These are phyloP conservation scores for Wickerhamomyces bisporus DNA, from an alignment of 805 yeast species.

Conservation along the genomic window DNA sequence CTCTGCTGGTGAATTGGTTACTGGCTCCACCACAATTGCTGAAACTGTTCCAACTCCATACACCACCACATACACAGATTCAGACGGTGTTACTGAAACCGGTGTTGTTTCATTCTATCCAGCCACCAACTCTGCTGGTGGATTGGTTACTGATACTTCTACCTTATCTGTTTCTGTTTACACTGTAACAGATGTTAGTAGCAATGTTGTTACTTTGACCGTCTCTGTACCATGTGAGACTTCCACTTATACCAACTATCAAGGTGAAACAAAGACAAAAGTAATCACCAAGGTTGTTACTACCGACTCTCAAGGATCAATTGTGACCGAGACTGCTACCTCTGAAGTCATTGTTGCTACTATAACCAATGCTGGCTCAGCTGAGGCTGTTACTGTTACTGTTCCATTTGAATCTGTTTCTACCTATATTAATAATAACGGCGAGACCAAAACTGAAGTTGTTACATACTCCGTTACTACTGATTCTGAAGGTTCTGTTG, in stretches of 20 bases:
- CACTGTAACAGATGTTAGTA: background rate
- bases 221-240: slow-evolving; percentile 1
- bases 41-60: slow-evolving; percentile 14
- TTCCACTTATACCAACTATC: background rate
- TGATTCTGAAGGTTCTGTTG: background rate
- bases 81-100: slow-evolving; percentile 21
- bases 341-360: background rate
- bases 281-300: slow-evolving; percentile 1
- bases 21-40: slow-evolving; percentile 6
- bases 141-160: slow-evolving; percentile 2
- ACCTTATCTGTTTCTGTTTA: background rate
- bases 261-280: background rate
- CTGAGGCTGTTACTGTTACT: slow-evolving; percentile 1
- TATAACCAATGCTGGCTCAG: background rate
- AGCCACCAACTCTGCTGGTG: slow-evolving; percentile 3
- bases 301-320: background rate
- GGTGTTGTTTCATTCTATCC: slow-evolving; percentile 25
- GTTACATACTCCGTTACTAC: background rate
- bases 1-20: slow-evolving; percentile 3
- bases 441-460: background rate
- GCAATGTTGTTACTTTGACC: background rate
- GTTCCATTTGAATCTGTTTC: background rate
- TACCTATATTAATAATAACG: background rate
- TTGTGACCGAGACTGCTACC: background rate
- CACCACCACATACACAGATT: slow-evolving; percentile 25